Conservation (phyloP, 768 basidiomycete species). For the Pulveroboletus sp. region DNA sequence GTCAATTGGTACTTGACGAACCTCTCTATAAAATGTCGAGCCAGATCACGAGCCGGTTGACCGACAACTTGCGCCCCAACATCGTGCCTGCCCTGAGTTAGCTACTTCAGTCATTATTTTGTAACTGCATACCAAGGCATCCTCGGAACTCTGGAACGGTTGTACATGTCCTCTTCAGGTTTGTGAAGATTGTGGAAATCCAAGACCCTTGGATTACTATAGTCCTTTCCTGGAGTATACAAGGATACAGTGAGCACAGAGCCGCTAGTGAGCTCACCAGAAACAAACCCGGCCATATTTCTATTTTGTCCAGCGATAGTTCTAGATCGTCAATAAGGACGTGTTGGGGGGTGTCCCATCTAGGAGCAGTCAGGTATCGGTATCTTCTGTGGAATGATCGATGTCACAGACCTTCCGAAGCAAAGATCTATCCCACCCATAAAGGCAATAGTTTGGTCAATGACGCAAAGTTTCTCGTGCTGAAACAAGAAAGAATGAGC, state of each 20-base stretch:
- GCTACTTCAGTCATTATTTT: neutral
- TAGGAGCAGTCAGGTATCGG: conserved; percentile 23
- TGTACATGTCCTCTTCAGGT: conserved; percentile 94
- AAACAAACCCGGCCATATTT: conserved; percentile 81
- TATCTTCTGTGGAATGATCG: neutral
- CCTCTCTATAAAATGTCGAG: conserved; percentile 93
- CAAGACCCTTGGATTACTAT: conserved; percentile 80
- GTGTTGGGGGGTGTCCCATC: conserved; percentile 97
- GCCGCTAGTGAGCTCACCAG: neutral
- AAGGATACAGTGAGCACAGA: neutral
- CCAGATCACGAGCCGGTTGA: conserved; percentile 90
- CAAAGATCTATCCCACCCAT: conserved; percentile 97
- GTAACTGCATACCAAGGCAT: conserved; percentile 82
- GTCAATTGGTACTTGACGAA: conserved; percentile 25
- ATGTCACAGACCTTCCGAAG: conserved; percentile 62
- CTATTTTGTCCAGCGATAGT: conserved; percentile 47
- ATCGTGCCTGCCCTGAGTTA: conserved; percentile 69
- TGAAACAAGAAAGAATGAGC: conserved; percentile 25
- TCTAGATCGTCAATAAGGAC: conserved; percentile 81
- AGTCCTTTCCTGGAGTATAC: conserved; percentile 73
- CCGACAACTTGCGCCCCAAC: conserved; percentile 95
- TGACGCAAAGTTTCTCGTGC: conserved; percentile 98
- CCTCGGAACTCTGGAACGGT: conserved; percentile 79
- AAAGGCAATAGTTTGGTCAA: conserved; percentile 95
- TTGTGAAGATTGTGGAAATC: conserved; percentile 87